Evolutionary conservation across 768 basidiomycete genomes (phyloP).

Genomic region (Exidia glandulosa): DNA sequence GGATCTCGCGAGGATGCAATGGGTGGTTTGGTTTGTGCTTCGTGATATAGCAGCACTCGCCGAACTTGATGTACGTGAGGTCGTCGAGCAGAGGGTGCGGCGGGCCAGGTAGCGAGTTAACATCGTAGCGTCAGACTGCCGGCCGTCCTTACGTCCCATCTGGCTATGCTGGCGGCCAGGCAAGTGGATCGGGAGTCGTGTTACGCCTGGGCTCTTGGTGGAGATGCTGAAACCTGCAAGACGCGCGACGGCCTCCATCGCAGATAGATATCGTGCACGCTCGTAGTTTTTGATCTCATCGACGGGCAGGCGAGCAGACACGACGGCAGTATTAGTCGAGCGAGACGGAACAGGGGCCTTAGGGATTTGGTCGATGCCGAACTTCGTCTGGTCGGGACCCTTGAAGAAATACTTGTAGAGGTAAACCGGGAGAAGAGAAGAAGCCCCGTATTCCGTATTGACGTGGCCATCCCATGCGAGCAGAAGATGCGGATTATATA

Average conservation of each 20-base stretch:
- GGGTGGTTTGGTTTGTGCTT: background rate
- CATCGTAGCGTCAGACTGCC: constrained; percentile 4
- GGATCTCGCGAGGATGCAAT: background rate
- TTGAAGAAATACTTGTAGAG: background rate
- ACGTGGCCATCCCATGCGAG: background rate
- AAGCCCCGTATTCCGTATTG: background rate
- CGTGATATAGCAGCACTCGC: background rate
- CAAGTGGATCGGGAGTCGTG: constrained; percentile 23
- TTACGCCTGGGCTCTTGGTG: constrained; percentile 23
- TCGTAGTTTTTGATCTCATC: constrained; percentile 27
- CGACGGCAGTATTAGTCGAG: background rate
- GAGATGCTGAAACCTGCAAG: constrained; percentile 25
- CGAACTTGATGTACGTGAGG: background rate
- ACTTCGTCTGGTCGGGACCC: no score
- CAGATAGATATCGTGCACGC: constrained; percentile 23
- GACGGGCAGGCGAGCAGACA: background rate
- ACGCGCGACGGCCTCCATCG: constrained; percentile 25
- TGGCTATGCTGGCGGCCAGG: constrained; percentile 11
- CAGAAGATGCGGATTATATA: background rate
- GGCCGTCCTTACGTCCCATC: constrained; percentile 9
- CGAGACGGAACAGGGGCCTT: no score
- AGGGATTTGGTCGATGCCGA: no score
- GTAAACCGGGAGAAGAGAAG: background rate
- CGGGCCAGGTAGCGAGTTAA: constrained; percentile 13
- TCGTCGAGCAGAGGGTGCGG: background rate